A percentile compares a stretch with the other conserved stretches of the same genome.
These are phyloP conservation scores for Talaromyces sp. DNA, from an alignment of 2,329 filamentous ascomycete genomes.

Conservation along the genomic window DNA sequence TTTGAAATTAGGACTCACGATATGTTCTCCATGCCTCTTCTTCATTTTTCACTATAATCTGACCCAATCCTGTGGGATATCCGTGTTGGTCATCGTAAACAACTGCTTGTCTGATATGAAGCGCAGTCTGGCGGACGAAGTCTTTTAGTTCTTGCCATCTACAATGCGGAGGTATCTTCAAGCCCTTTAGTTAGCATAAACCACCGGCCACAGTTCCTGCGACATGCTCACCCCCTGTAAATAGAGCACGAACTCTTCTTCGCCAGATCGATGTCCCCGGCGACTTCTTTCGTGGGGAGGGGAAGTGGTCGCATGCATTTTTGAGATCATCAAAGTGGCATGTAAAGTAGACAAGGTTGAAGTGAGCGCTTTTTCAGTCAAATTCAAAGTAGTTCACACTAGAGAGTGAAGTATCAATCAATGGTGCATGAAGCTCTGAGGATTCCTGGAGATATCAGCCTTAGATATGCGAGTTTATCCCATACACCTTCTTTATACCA, in stretches of 20 bases:
- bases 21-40: constrained; percentile 46
- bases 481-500: not conserved
- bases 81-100: constrained; percentile 44
- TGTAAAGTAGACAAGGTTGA: not conserved
- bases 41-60: constrained; percentile 46
- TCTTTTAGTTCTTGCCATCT: constrained; percentile 47
- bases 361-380: not conserved
- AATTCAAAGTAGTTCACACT: too few relatives aligned
- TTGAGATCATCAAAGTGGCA: not conserved
- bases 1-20: constrained; percentile 26
- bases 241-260: constrained; percentile 46
- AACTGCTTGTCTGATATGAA: constrained; percentile 44
- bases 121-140: constrained; percentile 42
- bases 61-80: constrained; percentile 41
- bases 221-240: constrained; percentile 38
- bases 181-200: not conserved
- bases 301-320: constrained; percentile 29
- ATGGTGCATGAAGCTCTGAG: not conserved
- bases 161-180: constrained; percentile 42
- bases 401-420: not conserved
- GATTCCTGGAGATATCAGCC: not conserved
- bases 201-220: not conserved
- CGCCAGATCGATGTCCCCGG: constrained; percentile 31
- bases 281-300: constrained; percentile 33
- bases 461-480: not conserved